Base-by-base conservation (phyloP, 2,329 filamentous ascomycete genomes). In the Chaetomium strumarium region DNA sequence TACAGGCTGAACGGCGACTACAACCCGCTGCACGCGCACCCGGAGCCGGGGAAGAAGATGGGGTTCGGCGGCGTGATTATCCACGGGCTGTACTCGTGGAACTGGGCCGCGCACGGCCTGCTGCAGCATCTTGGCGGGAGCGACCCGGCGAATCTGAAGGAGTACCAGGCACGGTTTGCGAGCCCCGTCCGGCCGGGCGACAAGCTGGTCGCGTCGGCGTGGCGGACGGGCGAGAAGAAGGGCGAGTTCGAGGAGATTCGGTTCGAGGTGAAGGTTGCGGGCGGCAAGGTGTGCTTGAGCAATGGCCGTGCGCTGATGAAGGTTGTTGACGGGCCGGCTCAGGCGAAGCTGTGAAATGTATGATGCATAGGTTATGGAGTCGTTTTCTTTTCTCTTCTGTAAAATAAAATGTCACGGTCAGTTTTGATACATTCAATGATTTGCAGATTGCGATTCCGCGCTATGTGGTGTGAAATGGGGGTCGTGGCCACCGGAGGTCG, bases 1-100 rank as follows among this genome's bases (percentile, higher is more conserved):
- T 93, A 93, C 70, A 80, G 89, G 58, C 79, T 96, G 46, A 96
- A 95, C 63, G 90, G 90, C 60, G 91, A 96, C 73, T 96, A 96
- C 72, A 96, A 96, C 74, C 91, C 90, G 29, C 83, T 96, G 34
- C 90, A 96, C 67, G 90, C 89, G 7, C 88, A 87, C 16, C 90
- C 90, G 12, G 88, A 90, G 71, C 88, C 90, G 0, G 90, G 90
- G 55, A 72, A 81, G 70, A 86, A 90, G 73, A 95, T 96, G 88
- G 90, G 91, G 55, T 96, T 95, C 62, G 88, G 89, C 29, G 90
- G 90, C 33, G 76, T 83, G 61, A 96, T 96, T 69, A 87, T 95
- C 68, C 90, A 96, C 72, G 91, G 91, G 17, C 76, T 96, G 42
- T 95, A 85, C 73, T 88, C 83, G 62, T 96, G 88, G 85, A 96